Base-by-base conservation (phyloP, 139 green algal genomes). In the Micractinium conductrix region DNA sequence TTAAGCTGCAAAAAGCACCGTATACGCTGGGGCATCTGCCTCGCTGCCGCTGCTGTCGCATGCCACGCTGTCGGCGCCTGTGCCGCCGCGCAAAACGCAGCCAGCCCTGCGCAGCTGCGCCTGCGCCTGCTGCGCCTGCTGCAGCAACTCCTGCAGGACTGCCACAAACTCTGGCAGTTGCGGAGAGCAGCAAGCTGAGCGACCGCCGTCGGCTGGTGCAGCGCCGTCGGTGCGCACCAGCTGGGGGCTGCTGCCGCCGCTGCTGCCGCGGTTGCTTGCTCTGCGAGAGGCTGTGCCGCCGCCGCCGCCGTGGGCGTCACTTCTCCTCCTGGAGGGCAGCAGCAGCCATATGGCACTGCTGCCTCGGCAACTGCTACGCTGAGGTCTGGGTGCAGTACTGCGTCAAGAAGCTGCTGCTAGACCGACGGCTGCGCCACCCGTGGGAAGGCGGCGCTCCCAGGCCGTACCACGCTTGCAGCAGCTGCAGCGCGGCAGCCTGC, bases 161-260 rank as follows among this genome's bases (percentile, higher is more conserved):
- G 81, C 84, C 5, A 85, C 81, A 44, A 60, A 72, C 60, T 80
- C 86, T 44, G 91, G 83, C 71, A 92, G 83, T 19, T 44, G 45
- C 38, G n/a, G 80, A 81, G 10, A 89, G 88, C 79, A 43, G 74
- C 35, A n/a, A 78, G 63, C 4, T n/a, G 42, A 81, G 85, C 74
- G 58, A 24, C 12, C 8, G 58, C 33, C 6, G 74, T 17, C 1
- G 50, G n/a, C 16, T 84, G n/a, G n/a, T n/a, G n/a, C n/a, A n/a
- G n/a, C n/a, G n/a, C n/a, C n/a, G n/a, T n/a, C n/a, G n/a, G n/a
- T n/a, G 30, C 65, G 73, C 80, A 2, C 44, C 33, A 44, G 72
- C 17, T 44, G 71, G 53, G 5, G 45, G 74, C 63, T 80, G 70
- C 73, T 72, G 79, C 65, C 37, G 73, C 63, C 79, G 68, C 74